These are phyloP conservation scores for Nyssa sinensis DNA, from an alignment of 148 eudicot genomes.

Conservation along the genomic window DNA sequence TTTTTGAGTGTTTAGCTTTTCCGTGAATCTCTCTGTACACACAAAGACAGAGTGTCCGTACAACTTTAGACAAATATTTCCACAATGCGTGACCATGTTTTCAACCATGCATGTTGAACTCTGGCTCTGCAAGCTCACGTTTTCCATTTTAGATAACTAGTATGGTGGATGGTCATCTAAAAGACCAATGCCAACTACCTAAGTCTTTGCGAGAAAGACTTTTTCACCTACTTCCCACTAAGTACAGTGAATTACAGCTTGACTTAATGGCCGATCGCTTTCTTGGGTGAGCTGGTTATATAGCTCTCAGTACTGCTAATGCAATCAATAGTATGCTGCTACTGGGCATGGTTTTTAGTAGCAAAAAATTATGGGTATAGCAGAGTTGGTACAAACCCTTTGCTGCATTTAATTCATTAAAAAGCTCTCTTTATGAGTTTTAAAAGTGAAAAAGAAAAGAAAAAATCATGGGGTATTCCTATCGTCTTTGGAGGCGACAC, in stretches of 20 bases:
- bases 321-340: neutral
- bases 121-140: neutral
- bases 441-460: too few relatives aligned
- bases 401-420: too few relatives aligned
- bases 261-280: neutral
- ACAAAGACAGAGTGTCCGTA: too few relatives aligned
- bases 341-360: too few relatives aligned
- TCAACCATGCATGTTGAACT: neutral
- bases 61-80: too few relatives aligned
- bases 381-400: too few relatives aligned
- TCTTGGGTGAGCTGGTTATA: slow-evolving; percentile 4
- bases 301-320: too few relatives aligned
- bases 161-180: neutral
- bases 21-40: too few relatives aligned
- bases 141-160: neutral
- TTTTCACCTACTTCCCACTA: neutral
- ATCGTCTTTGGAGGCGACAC: too few relatives aligned
- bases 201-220: neutral
- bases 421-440: too few relatives aligned
- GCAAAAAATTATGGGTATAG: neutral
- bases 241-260: neutral
- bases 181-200: neutral
- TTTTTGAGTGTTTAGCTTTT: too few relatives aligned
- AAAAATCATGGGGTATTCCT: too few relatives aligned
- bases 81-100: neutral